phyloP scores from a whole-genome alignment of 768 basidiomycete genomes.

The Tylopilus plumbeoviolaceoides region DNA sequence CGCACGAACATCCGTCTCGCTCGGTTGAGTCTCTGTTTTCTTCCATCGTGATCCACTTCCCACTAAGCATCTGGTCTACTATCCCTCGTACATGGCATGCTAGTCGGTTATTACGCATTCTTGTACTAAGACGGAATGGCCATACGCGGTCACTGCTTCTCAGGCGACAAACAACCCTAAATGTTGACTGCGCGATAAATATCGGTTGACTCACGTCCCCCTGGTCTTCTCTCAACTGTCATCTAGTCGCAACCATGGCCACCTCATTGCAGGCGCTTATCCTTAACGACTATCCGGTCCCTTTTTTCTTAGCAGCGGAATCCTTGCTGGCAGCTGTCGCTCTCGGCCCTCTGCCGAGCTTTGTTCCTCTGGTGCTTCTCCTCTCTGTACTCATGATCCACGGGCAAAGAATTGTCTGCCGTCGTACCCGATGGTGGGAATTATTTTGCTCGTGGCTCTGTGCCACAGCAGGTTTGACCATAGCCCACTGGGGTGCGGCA shows the following conservation, averaged over 20 bases:
- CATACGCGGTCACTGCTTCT: conserved; percentile 1
- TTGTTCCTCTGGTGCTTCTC: conserved; percentile 33
- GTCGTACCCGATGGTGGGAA: conserved; percentile 29
- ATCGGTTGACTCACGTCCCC: background rate
- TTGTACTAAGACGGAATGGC: background rate
- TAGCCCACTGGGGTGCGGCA: conserved; percentile 43
- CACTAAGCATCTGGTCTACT: background rate
- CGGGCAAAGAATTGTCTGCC: conserved; percentile 27
- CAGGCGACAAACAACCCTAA: conserved; percentile 22
- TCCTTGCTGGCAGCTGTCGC: conserved; percentile 24
- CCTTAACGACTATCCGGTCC: conserved; percentile 22
- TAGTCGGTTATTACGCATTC: background rate
- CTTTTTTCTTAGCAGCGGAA: conserved; percentile 24
- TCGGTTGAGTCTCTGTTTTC: background rate
- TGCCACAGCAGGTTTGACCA: conserved; percentile 38
- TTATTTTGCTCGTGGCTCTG: conserved; percentile 32
- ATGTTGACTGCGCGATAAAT: conserved; percentile 12
- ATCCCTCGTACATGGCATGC: background rate
- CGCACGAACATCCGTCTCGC: background rate
- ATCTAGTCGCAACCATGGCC: conserved; percentile 14
- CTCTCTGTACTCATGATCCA: conserved; percentile 27
- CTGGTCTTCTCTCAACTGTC: conserved; percentile 3
- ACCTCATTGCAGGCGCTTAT: conserved; percentile 22
- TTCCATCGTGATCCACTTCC: background rate
- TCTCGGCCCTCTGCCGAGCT: conserved; percentile 27